phyloP scores from a whole-genome alignment of 2,329 filamentous ascomycete genomes.

The Blastomyces parvus region DNA sequence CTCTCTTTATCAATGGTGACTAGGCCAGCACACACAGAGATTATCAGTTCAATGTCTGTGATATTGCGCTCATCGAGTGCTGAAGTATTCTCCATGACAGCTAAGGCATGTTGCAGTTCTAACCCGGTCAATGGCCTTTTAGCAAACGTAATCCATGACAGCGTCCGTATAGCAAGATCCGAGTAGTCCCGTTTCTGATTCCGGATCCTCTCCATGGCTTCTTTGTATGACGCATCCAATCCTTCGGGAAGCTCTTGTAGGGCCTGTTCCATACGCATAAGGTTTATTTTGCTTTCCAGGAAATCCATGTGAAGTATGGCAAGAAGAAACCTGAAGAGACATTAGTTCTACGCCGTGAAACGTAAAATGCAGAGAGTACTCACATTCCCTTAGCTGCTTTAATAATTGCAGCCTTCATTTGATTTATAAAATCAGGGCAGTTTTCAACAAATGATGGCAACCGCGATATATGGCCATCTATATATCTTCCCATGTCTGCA shows the following conservation, averaged over 20 bases:
- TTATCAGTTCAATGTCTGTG: not conserved
- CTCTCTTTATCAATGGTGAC: conserved; percentile 34
- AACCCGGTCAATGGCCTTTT: not conserved
- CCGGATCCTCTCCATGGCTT: conserved; percentile 18
- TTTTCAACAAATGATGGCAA: too few relatives aligned
- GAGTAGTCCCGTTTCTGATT: not conserved
- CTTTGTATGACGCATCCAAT: conserved; percentile 34
- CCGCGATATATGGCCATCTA: not conserved
- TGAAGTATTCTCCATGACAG: not conserved
- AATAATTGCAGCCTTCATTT: conserved; percentile 8
- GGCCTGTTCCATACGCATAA: conserved; percentile 25
- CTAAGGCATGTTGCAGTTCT: not conserved
- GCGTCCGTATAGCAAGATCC: not conserved
- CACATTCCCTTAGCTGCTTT: conserved; percentile 17
- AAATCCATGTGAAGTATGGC: conserved; percentile 19
- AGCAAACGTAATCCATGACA: not conserved
- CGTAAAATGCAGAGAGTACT: conserved; percentile 9
- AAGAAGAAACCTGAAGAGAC: conserved; percentile 21
- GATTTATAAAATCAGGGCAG: too few relatives aligned
- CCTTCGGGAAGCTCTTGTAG: conserved; percentile 18
- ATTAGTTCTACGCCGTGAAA: not conserved
- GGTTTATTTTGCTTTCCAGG: conserved; percentile 20
- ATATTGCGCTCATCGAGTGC: not conserved
- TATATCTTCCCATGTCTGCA: conserved; percentile 7
- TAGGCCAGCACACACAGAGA: conserved; percentile 32